Conservation (phyloP, 202 grass and related monocot genomes). For the Setaria viridis region DNA sequence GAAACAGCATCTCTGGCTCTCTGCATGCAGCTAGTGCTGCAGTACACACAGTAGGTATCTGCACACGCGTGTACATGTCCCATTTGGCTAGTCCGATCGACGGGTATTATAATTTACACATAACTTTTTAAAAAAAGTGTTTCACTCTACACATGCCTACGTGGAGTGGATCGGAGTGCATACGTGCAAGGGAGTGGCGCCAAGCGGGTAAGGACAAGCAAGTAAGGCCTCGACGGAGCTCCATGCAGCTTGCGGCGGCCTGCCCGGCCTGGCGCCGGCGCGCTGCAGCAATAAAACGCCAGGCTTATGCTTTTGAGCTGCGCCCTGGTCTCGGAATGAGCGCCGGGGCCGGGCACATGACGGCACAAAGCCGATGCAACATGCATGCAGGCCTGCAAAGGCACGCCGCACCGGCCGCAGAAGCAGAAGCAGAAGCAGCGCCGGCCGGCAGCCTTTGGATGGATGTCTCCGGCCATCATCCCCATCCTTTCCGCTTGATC, state of each 20-base stretch:
- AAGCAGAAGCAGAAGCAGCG: constrained; percentile 15
- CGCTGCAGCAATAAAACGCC: constrained; percentile 55
- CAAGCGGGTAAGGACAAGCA: constrained; percentile 53
- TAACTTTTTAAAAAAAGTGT: background rate
- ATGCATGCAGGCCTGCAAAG: constrained; percentile 34
- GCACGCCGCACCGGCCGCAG: background rate
- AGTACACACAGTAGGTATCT: background rate
- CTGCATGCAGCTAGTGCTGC: background rate
- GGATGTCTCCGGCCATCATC: constrained; percentile 14
- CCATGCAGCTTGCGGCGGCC: background rate
- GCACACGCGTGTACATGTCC: background rate
- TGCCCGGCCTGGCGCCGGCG: constrained; percentile 17
- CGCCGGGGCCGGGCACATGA: constrained; percentile 14
- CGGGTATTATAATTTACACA: background rate
- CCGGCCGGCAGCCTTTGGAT: constrained; percentile 21
- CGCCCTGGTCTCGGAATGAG: constrained; percentile 39
- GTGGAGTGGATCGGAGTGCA: background rate
- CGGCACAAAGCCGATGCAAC: constrained; percentile 35
- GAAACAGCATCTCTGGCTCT: background rate
- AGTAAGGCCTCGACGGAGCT: constrained; percentile 31
- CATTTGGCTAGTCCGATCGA: background rate
- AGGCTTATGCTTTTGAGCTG: constrained; percentile 54
- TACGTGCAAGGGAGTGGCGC: constrained; percentile 39
- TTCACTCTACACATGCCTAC: background rate
- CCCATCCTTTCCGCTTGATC: background rate